A percentile compares a stretch with the other conserved stretches of the same genome.
Conservation (phyloP, 176 grass and related monocot genomes). For the Zoysia japonica region DNA sequence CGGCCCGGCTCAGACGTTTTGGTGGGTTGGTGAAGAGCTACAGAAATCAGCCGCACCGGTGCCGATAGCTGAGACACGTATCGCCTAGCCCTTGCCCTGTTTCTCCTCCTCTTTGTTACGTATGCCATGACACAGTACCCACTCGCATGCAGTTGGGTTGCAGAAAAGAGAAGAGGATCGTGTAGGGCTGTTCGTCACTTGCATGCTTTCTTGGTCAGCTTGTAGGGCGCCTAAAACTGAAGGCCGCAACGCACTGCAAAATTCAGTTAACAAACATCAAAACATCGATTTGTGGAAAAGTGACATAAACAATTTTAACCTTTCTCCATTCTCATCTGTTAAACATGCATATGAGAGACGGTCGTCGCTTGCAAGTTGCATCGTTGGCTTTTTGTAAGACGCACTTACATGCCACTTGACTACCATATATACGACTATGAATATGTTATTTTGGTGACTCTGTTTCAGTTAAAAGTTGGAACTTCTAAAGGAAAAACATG, state of each 20-base stretch:
- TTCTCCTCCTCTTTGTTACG: neutral
- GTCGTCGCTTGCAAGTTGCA: too few species aligned
- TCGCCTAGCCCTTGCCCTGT: neutral
- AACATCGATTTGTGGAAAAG: neutral
- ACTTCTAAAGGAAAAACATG: neutral
- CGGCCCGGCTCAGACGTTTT: neutral
- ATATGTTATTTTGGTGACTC: neutral
- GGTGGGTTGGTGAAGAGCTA: slow-evolving; percentile 28
- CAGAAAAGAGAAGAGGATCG: neutral
- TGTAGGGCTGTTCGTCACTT: neutral
- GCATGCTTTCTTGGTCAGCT: neutral
- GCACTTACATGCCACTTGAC: too few species aligned
- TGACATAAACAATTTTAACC: neutral
- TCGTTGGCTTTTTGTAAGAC: too few species aligned
- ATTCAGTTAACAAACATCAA: neutral
- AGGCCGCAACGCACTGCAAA: neutral
- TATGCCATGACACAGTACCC: slow-evolving; percentile 4
- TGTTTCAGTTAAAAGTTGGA: neutral
- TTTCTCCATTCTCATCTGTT: too few species aligned
- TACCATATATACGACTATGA: too few species aligned
- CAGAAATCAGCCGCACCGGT: neutral
- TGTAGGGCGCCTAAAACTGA: neutral
- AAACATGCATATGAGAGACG: too few species aligned
- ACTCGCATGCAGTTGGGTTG: neutral
- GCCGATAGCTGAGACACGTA: neutral